Base-by-base conservation (phyloP, 352 stramenopile species). In the Globisporangium orthogonon region DNA sequence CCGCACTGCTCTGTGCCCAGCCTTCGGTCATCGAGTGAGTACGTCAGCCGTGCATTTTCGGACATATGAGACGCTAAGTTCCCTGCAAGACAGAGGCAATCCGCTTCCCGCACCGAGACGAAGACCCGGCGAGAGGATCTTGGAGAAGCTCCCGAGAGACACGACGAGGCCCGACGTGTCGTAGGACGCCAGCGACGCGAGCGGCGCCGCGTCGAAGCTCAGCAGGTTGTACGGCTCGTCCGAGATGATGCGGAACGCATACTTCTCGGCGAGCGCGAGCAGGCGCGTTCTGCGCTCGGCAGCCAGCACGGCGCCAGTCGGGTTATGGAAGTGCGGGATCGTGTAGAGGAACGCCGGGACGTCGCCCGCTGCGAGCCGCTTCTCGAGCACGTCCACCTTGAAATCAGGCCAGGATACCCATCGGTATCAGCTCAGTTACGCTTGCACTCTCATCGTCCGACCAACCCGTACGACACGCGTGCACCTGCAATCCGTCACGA, bases 221-320 rank as follows among this genome's bases (percentile, higher is more conserved):
- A 98, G 69, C 35, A 98, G 66, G 62, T 98, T 94, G 76, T 98
- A 98, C 3, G 96, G 91, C 65, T 98, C 94, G 69, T 98, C 91
- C 15, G 87, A 89, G 47, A 97, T 78, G 59, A 98, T 74, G 33
- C 75, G 58, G 59, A 98, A 95, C 45, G 72, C 71, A 58, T 92
- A 94, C 51, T 85, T 74, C 13, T 80, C 62, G 1, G 85, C 85
- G 58, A 98, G 87, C 43, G 69, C 58, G 9, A 93, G 74, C 9
- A 98, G 73, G 31, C 71, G 76, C 58, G 77, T 71, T 60, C 90
- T 78, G 43, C 89, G 74, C 13, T 86, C 74, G 0, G 67, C 23
- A 4, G 77, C 69, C 58, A 98, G 82, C 2, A 94, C 79, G 10
- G 67, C 52, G 23, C 87, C 92, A 0, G 92, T 98, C 2, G 94